Conservation (phyloP, 805 yeast species). For the Yarrowia sp. region DNA sequence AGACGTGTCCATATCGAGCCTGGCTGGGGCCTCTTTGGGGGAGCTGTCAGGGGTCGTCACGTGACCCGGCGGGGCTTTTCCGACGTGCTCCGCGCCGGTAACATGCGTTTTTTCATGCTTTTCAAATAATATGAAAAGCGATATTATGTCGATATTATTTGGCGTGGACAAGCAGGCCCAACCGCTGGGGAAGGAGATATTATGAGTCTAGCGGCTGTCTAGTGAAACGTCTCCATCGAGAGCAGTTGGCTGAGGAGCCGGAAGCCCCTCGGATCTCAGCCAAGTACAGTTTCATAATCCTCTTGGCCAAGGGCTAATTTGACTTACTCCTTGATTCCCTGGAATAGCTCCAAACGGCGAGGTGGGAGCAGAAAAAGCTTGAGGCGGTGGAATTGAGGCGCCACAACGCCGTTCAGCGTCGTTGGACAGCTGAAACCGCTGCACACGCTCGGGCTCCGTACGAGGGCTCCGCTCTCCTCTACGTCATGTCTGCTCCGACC, state of each 20-base stretch:
- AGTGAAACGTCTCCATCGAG: background rate
- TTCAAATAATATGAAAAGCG: no score
- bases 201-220: background rate
- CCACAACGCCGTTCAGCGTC: no score
- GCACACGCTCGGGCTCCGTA: no score
- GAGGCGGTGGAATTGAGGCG: no score
- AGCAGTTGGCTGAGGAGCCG: background rate
- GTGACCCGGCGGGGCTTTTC: no score
- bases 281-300: background rate
- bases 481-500: background rate
- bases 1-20: conserved; percentile 16
- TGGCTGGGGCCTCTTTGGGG: background rate
- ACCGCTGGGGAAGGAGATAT: background rate
- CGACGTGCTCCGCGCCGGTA: no score
- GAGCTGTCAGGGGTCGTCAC: background rate
- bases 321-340: background rate
- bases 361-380: no score
- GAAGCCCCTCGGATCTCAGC: background rate
- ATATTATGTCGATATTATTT: background rate
- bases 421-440: no score
- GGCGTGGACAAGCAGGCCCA: background rate
- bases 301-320: background rate
- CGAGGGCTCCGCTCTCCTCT: no score
- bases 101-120: no score
- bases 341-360: no score